Base-by-base conservation (phyloP, 257 asterid genomes). In the Ajuga chamaepitys region DNA sequence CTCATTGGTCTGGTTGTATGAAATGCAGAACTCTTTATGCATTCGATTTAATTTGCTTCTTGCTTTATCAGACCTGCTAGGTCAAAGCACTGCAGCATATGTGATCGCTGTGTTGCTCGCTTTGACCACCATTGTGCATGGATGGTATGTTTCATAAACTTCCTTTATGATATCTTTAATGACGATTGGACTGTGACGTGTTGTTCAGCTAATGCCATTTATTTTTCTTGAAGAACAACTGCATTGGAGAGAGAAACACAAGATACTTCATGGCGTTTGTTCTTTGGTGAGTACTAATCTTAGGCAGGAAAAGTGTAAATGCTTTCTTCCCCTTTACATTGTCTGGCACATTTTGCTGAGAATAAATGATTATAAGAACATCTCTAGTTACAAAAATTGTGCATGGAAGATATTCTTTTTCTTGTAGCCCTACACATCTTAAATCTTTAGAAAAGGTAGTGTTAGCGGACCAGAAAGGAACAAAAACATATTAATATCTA, bases 121-220 rank as follows among this genome's bases (percentile, higher is more conserved):
- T 94, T 94, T 76, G 99, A 94, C 63, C 99, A 94, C 82, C 99
- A 94, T 58, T 94, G 99, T 83, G 97, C 90, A 61, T 94, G 99
- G 99, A 86, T 94, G 99, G 99, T 93, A 75, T 66, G 89, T 70
- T 71, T 63, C 14, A 30, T 56, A 25, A 52, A 20, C 41, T 52
- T 45, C 61, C 63, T 75, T 44, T 67, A 64, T 66, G 12, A 65
- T 68, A 62, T 62, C 64, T 14, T 34, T 66, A 48, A 56, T 64
- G 53, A 22, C 37, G 48, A 17, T 41, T 45, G 35, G 60, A 7
- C 32, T 26, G 44, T 67, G n/a, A n/a, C n/a, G n/a, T 48, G 56
- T 41, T 59, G 59, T 60, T 65, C 40, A 54, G 38, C 37, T 72
- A 24, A 52, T 63, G 32, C 38, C 69, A 51, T 67, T 48, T 51